These are phyloP conservation scores for Fraxinus ornus DNA, from an alignment of 305 asterid species.

Conservation along the genomic window DNA sequence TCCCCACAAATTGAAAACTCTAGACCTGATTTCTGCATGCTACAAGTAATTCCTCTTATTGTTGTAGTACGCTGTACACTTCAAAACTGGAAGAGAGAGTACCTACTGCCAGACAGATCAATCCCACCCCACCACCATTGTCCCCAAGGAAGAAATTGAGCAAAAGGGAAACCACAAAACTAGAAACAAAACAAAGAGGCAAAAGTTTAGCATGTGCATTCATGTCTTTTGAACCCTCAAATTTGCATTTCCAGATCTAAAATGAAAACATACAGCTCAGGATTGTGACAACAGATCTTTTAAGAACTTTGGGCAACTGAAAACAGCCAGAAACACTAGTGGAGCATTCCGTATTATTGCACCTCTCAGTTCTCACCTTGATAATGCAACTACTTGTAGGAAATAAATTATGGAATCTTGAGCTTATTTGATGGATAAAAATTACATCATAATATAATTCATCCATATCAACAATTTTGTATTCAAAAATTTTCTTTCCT, in stretches of 20 bases:
- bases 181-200: neutral
- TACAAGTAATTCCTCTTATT: neutral
- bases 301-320: neutral
- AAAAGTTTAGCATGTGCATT: neutral
- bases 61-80: neutral
- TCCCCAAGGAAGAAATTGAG: neutral
- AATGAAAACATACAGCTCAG: neutral
- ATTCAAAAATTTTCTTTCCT: neutral
- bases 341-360: neutral
- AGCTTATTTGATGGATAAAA: neutral
- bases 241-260: neutral
- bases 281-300: neutral
- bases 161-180: neutral
- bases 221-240: neutral
- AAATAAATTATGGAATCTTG: neutral
- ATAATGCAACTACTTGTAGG: slow-evolving; percentile 5
- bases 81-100: neutral
- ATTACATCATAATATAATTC: neutral
- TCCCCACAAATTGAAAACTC: neutral
- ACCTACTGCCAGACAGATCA: neutral
- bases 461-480: neutral
- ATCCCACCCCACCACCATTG: neutral
- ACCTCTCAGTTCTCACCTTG: neutral
- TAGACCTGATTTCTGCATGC: neutral
- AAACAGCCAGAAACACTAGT: neutral